These are phyloP conservation scores for Metschnikowia chrysomelidarum DNA, from an alignment of 805 yeast species.

Conservation along the genomic window DNA sequence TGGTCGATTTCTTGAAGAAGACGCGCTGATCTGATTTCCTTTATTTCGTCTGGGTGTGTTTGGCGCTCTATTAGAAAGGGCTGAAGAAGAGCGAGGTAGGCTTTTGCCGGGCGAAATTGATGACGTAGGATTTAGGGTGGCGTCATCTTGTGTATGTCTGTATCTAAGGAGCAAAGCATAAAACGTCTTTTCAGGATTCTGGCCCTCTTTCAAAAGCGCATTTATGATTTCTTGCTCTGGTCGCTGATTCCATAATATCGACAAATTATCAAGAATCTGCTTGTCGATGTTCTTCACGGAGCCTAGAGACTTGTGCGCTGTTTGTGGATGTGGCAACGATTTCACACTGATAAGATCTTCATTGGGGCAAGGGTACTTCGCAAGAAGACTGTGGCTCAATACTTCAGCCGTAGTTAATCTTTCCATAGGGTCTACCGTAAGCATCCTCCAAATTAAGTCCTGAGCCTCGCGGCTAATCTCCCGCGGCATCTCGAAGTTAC, in stretches of 20 bases:
- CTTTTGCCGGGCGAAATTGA: constrained; percentile 13
- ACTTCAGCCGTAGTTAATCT: constrained; percentile 71
- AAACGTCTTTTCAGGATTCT: constrained; percentile 46
- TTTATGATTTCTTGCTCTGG: constrained; percentile 38
- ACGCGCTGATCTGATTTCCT: constrained; percentile 33
- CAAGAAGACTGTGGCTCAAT: constrained; percentile 53
- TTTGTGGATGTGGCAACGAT: constrained; percentile 53
- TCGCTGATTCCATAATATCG: constrained; percentile 59
- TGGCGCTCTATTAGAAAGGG: constrained; percentile 10
- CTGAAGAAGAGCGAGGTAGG: constrained; percentile 16
- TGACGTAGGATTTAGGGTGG: constrained; percentile 18
- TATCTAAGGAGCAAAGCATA: constrained; percentile 45
- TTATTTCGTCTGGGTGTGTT: constrained; percentile 18
- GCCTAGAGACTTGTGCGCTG: constrained; percentile 51
- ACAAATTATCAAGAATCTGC: constrained; percentile 52
- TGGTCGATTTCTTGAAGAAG: constrained; percentile 35
- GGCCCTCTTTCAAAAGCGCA: constrained; percentile 36
- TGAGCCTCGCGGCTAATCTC: constrained; percentile 63
- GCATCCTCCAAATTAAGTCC: constrained; percentile 62
- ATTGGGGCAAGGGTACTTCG: constrained; percentile 48
- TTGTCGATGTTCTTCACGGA: constrained; percentile 48
- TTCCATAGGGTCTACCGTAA: constrained; percentile 66
- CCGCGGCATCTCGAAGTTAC: constrained; percentile 69
- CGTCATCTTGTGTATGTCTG: constrained; percentile 40
- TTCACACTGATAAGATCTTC: constrained; percentile 45